phyloP scores from a whole-genome alignment of 371 early-diverging fungal species.

The Vittaforma corneae region DNA sequence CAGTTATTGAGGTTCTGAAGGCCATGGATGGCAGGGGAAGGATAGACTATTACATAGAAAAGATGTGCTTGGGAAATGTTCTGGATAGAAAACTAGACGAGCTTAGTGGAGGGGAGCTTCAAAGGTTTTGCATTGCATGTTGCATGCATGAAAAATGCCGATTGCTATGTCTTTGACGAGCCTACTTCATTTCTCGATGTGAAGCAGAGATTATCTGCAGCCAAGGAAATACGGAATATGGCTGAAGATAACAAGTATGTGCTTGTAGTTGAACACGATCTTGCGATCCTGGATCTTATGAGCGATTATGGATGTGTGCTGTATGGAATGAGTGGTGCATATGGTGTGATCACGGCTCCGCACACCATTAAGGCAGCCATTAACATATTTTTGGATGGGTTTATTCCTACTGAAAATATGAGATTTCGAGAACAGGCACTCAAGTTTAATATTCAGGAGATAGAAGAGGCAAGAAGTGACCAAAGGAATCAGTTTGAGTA shows the following conservation, averaged over 20 bases:
- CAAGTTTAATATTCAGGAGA: slow-evolving; percentile 82
- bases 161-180: slow-evolving; percentile 98
- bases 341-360: slow-evolving; percentile 95
- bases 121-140: slow-evolving; percentile 91
- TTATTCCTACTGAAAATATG: slow-evolving; percentile 95
- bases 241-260: slow-evolving; percentile 71
- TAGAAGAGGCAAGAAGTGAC: slow-evolving; percentile 62
- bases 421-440: slow-evolving; percentile 92
- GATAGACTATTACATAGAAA: slow-evolving; percentile 58
- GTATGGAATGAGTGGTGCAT: slow-evolving; percentile 90
- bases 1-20: slow-evolving; percentile 67
- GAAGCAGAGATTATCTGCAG: slow-evolving; percentile 93
- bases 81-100: slow-evolving; percentile 73
- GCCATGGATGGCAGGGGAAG: slow-evolving; percentile 68
- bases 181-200: slow-evolving; percentile 97
- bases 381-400: slow-evolving; percentile 96
- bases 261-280: slow-evolving; percentile 97
- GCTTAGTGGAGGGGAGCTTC: slow-evolving; percentile 96
- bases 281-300: slow-evolving; percentile 91
- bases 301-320: slow-evolving; percentile 95
- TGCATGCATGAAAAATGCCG: slow-evolving; percentile 72
- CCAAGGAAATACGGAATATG: slow-evolving; percentile 77
- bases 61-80: slow-evolving; percentile 68
- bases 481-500: slow-evolving; percentile 54
- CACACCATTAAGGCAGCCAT: slow-evolving; percentile 95